Evolutionary conservation across 1,284 basidiomycete genomes (phyloP).

Genomic region (Trichosporon faecale): DNA sequence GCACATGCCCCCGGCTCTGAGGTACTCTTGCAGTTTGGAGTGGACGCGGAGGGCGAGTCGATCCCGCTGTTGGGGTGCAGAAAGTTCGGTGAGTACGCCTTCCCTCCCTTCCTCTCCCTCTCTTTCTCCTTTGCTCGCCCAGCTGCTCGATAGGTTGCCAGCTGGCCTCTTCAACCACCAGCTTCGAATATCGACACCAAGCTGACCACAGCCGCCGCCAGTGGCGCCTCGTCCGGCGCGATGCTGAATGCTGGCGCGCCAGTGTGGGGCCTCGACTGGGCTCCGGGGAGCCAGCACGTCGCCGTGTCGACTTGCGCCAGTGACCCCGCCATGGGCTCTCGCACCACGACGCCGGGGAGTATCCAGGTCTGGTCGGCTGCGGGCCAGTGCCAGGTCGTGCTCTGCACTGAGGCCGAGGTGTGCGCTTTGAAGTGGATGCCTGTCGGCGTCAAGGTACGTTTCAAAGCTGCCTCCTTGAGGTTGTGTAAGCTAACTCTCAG

Average conservation of each 20-base stretch:
- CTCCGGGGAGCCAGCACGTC: slow-evolving; percentile 71
- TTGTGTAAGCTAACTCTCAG: slow-evolving; percentile 53
- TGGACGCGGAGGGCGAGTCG: background rate
- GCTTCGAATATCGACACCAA: too few relatives aligned
- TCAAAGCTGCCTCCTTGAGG: background rate
- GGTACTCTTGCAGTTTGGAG: background rate
- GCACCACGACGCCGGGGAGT: slow-evolving; percentile 22
- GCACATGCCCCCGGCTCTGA: background rate
- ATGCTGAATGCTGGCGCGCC: slow-evolving; percentile 73
- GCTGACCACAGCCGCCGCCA: slow-evolving; percentile 12
- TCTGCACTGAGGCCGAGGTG: slow-evolving; percentile 72
- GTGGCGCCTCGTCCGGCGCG: slow-evolving; percentile 23
- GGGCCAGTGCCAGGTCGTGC: slow-evolving; percentile 39
- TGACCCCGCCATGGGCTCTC: slow-evolving; percentile 32
- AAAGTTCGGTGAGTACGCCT: slow-evolving; percentile 3
- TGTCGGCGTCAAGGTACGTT: slow-evolving; percentile 59
- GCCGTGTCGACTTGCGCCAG: slow-evolving; percentile 69
- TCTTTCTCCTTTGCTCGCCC: background rate
- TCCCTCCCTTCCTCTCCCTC: too few relatives aligned
- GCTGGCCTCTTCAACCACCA: too few relatives aligned
- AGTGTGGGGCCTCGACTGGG: slow-evolving; percentile 86
- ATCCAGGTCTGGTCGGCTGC: slow-evolving; percentile 53
- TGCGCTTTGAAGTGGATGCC: slow-evolving; percentile 83
- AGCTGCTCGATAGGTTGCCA: background rate
- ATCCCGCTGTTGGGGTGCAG: background rate